These are phyloP conservation scores for Nannizzia gypsea DNA, from an alignment of 2,329 filamentous ascomycete species.

Conservation along the genomic window DNA sequence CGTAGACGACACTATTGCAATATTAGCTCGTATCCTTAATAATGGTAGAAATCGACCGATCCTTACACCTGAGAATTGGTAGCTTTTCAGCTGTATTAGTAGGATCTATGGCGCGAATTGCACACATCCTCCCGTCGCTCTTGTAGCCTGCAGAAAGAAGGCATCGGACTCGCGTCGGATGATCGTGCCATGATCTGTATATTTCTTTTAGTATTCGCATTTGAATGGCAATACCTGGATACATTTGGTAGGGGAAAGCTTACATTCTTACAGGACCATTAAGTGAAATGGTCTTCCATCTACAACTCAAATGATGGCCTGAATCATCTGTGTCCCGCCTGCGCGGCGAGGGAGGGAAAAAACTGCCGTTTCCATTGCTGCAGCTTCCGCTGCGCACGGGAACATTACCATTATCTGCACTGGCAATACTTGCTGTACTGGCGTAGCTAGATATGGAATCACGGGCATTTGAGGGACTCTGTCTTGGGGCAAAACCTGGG, in stretches of 20 bases:
- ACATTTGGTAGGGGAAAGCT: background rate
- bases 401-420: background rate
- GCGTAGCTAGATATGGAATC: background rate
- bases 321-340: background rate
- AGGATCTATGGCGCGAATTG: constrained; percentile 7
- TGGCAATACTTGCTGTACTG: background rate
- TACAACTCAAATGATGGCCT: background rate
- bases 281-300: background rate
- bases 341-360: background rate
- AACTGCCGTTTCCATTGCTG: background rate
- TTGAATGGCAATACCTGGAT: background rate
- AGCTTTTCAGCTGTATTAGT: background rate
- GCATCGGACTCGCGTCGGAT: constrained; percentile 3
- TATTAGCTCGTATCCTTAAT: background rate
- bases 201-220: background rate
- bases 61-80: background rate
- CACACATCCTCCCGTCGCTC: constrained; percentile 2
- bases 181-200: background rate
- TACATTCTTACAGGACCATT: background rate
- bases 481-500: background rate
- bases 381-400: background rate
- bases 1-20: constrained; percentile 7
- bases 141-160: constrained; percentile 7
- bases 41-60: background rate
- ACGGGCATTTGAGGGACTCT: background rate